Evolutionary conservation across 2,329 filamentous ascomycete species (phyloP).

Genomic region (Dryadomyces sulphureus): DNA sequence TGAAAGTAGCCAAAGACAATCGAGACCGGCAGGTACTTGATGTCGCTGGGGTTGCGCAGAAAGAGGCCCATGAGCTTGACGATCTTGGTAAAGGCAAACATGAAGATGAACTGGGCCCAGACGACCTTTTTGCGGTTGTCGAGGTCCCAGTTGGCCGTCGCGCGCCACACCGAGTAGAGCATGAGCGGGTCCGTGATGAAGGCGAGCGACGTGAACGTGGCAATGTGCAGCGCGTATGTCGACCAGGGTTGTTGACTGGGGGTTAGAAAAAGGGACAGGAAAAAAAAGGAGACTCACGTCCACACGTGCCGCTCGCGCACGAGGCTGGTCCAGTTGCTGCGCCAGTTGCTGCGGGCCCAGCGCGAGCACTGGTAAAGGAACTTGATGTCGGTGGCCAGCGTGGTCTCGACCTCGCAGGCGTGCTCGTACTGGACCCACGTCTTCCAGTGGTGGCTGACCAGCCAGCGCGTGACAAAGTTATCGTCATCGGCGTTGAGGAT

Average conservation of each 20-base stretch:
- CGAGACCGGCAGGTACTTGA: conserved; percentile 69
- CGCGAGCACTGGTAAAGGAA: conserved; percentile 88
- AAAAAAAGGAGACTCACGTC: conserved; percentile 47
- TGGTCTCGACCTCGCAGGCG: conserved; percentile 85
- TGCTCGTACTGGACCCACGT: conserved; percentile 90
- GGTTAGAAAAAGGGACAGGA: not conserved
- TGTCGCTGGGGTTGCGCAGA: conserved; percentile 66
- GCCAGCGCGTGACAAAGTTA: conserved; percentile 95
- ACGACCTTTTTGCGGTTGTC: conserved; percentile 39
- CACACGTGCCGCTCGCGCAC: conserved; percentile 72
- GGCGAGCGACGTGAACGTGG: conserved; percentile 81
- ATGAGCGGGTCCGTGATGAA: conserved; percentile 64
- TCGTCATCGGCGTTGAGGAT: conserved; percentile 94
- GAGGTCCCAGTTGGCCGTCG: conserved; percentile 45
- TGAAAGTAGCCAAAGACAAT: conserved; percentile 88
- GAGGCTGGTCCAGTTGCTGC: conserved; percentile 87
- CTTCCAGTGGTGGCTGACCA: conserved; percentile 83
- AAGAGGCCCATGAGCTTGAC: conserved; percentile 85
- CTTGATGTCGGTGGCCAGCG: conserved; percentile 73
- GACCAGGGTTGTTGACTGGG: conserved; percentile 80
- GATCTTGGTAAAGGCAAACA: conserved; percentile 72
- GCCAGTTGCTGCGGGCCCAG: conserved; percentile 96
- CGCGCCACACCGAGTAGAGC: conserved; percentile 53
- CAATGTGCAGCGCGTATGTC: conserved; percentile 82
- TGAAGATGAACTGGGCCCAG: conserved; percentile 53